A percentile compares a stretch with the other conserved stretches of the same genome.
Conservation (phyloP, 164 flowering plant species). For the Chloranthus sessilifolius region DNA sequence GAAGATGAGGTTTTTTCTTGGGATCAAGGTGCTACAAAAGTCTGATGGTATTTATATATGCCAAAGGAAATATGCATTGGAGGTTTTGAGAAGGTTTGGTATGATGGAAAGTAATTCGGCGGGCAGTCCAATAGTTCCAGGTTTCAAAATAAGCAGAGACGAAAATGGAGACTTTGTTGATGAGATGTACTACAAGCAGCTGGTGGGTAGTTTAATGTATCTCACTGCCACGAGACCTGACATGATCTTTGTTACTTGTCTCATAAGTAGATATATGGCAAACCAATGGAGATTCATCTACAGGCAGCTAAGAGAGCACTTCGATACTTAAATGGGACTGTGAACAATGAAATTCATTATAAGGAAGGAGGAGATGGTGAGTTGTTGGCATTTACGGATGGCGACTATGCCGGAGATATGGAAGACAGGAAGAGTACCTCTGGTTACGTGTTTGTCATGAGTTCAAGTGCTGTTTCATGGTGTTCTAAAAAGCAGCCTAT, state of each 20-base stretch:
- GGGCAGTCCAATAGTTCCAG: conserved; percentile 10
- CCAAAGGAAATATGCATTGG: conserved; percentile 21
- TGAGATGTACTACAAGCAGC: conserved; percentile 13
- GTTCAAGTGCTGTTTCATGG: conserved; percentile 18
- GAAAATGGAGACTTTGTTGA: conserved; percentile 3
- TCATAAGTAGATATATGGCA: conserved; percentile 23
- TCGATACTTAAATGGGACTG: conserved; percentile 13
- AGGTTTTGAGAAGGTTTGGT: conserved; percentile 17
- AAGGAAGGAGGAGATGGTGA: conserved; percentile 9
- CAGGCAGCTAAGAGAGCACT: conserved; percentile 16
- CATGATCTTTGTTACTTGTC: conserved; percentile 14
- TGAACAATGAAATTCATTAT: conserved; percentile 7
- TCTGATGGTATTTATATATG: conserved; percentile 19
- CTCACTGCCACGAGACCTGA: conserved; percentile 21
- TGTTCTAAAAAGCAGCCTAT: conserved; percentile 18
- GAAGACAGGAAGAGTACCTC: conserved; percentile 23
- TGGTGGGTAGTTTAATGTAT: conserved; percentile 29
- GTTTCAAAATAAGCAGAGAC: neutral
- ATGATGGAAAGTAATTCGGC: conserved; percentile 12
- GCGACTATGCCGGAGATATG: conserved; percentile 23
- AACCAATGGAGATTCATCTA: conserved; percentile 18
- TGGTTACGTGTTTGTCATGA: conserved; percentile 19
- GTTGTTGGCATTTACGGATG: conserved; percentile 14
- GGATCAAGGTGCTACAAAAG: conserved; percentile 17
- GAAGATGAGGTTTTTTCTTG: conserved; percentile 16